phyloP scores from a whole-genome alignment of 2,329 filamentous ascomycete species.

The Penicillium sp. region DNA sequence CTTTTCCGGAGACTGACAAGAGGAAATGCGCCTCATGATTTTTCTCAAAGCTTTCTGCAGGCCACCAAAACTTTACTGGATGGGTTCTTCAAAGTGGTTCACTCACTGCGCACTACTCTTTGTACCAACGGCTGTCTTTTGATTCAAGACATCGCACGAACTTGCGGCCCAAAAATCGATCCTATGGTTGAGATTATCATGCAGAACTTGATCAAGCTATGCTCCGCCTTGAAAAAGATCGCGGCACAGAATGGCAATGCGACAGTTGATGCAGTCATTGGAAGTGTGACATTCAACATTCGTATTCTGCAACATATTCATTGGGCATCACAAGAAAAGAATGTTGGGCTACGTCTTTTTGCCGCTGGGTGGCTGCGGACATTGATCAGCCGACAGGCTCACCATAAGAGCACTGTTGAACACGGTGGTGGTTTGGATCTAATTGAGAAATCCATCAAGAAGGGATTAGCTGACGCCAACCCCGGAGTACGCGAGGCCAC shows the following conservation, averaged over 20 bases:
- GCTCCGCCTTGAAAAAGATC: slow-evolving; percentile 89
- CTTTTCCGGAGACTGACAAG: slow-evolving; percentile 76
- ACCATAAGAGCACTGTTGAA: slow-evolving; percentile 78
- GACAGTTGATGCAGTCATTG: slow-evolving; percentile 78
- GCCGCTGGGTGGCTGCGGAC: slow-evolving; percentile 81
- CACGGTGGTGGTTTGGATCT: slow-evolving; percentile 79
- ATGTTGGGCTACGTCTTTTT: slow-evolving; percentile 79
- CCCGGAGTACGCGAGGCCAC: slow-evolving; percentile 85
- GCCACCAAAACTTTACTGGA: slow-evolving; percentile 75
- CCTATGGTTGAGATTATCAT: slow-evolving; percentile 86
- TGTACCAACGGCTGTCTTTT: slow-evolving; percentile 82
- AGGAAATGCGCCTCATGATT: slow-evolving; percentile 80
- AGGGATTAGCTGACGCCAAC: slow-evolving; percentile 84
- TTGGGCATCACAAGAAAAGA: slow-evolving; percentile 85
- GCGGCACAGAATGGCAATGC: slow-evolving; percentile 77
- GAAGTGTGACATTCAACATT: slow-evolving; percentile 73
- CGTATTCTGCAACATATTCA: slow-evolving; percentile 85
- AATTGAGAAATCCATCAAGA: slow-evolving; percentile 84
- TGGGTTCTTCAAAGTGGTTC: slow-evolving; percentile 81
- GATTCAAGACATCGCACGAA: slow-evolving; percentile 78
- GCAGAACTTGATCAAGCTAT: slow-evolving; percentile 86
- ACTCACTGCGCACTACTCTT: slow-evolving; percentile 82
- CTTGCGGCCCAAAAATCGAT: slow-evolving; percentile 76
- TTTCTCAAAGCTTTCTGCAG: slow-evolving; percentile 66
- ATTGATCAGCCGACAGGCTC: slow-evolving; percentile 71